Evolutionary conservation across 257 asterid species (phyloP).

Genomic region (Striga asiatica): DNA sequence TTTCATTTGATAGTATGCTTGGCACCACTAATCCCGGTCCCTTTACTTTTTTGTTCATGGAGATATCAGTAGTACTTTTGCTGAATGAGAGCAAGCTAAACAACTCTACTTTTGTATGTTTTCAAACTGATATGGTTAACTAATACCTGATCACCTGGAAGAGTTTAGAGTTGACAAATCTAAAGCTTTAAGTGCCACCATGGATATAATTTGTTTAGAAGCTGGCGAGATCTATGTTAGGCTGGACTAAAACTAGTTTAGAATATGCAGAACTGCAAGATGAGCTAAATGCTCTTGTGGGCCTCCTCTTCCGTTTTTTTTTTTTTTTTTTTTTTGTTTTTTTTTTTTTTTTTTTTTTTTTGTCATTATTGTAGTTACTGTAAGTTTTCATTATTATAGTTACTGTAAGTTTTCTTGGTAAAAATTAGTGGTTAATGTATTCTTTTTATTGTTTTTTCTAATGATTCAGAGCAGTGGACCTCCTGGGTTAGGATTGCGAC

Average conservation of each 20-base stretch:
- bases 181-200: neutral
- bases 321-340: too few relatives aligned
- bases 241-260: neutral
- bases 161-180: neutral
- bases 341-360: too few relatives aligned
- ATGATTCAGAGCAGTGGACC: slow-evolving; percentile 62
- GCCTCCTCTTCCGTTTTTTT: neutral
- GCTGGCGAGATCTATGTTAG: neutral
- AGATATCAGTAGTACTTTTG: neutral
- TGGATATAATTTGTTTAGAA: neutral
- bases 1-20: neutral
- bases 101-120: slow-evolving; percentile 5
- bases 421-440: slow-evolving; percentile 7
- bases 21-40: neutral
- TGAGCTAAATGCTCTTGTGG: neutral
- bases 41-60: slow-evolving; percentile 5
- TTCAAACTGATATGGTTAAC: neutral
- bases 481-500: slow-evolving; percentile 67
- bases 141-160: slow-evolving; percentile 13
- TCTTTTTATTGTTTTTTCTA: slow-evolving; percentile 8
- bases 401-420: slow-evolving; percentile 4
- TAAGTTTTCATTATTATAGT: neutral
- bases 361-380: neutral
- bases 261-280: slow-evolving; percentile 6
- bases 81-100: slow-evolving; percentile 6